Evolutionary conservation across 768 basidiomycete species (phyloP).

Genomic region (Sistotremastrum niveocremeum): DNA sequence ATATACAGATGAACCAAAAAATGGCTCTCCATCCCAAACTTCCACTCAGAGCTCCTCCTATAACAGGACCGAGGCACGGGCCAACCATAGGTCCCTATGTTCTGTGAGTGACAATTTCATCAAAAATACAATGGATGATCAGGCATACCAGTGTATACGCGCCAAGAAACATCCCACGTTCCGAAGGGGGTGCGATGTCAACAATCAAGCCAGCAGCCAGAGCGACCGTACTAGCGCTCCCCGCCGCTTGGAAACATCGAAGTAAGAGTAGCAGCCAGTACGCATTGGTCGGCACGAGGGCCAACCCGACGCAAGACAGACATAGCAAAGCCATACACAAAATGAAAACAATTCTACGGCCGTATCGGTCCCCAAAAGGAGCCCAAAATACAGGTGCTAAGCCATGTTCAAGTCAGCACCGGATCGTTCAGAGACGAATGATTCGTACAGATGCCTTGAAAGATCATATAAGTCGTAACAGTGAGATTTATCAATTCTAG

Average conservation of each 20-base stretch:
- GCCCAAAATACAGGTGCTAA: slow-evolving; percentile 47
- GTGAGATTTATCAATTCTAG: slow-evolving; percentile 68
- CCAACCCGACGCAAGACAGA: slow-evolving; percentile 50
- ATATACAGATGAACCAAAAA: slow-evolving; percentile 49
- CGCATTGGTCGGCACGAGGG: slow-evolving; percentile 37
- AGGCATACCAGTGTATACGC: slow-evolving; percentile 44
- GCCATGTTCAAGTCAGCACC: background rate
- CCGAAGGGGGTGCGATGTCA: slow-evolving; percentile 60
- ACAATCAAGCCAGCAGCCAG: slow-evolving; percentile 71
- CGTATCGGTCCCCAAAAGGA: slow-evolving; percentile 50
- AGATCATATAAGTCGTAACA: slow-evolving; percentile 62
- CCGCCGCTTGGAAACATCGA: slow-evolving; percentile 68
- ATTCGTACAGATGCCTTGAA: slow-evolving; percentile 43
- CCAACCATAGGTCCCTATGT: slow-evolving; percentile 11
- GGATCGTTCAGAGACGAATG: background rate
- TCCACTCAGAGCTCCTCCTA: slow-evolving; percentile 35
- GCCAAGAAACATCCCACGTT: slow-evolving; percentile 66
- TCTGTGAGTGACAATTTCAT: background rate
- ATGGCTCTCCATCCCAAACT: slow-evolving; percentile 56
- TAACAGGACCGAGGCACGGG: slow-evolving; percentile 35
- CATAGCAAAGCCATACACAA: slow-evolving; percentile 50
- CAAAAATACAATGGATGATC: too few relatives aligned
- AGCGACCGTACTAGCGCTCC: slow-evolving; percentile 68
- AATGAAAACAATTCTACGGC: slow-evolving; percentile 50
- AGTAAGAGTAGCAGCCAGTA: slow-evolving; percentile 74